phyloP scores from a whole-genome alignment of 768 basidiomycete species.

The Xerocomus potaroensis region DNA sequence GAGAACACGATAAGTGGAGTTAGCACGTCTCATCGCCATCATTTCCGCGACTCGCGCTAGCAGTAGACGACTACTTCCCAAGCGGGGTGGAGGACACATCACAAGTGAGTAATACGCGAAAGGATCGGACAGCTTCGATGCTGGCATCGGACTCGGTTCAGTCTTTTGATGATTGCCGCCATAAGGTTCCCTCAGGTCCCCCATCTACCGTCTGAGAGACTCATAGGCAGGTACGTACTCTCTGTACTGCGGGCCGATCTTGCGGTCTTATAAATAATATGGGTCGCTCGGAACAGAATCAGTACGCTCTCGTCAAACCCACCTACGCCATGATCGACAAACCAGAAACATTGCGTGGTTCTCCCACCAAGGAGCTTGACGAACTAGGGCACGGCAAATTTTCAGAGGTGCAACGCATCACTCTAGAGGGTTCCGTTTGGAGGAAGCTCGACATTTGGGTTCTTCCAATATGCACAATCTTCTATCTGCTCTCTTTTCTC shows the following conservation, averaged over 20 bases:
- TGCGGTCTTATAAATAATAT: background rate
- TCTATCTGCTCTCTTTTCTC: constrained; percentile 51
- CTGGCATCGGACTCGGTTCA: background rate
- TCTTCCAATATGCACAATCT: constrained; percentile 45
- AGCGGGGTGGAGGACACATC: constrained; percentile 1
- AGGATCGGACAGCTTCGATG: background rate
- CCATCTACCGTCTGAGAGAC: background rate
- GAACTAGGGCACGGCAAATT: constrained; percentile 5
- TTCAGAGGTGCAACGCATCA: constrained; percentile 9
- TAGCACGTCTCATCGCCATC: too few species aligned
- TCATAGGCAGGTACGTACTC: background rate
- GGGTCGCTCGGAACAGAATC: background rate
- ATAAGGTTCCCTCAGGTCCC: background rate
- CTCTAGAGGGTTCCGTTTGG: constrained; percentile 42
- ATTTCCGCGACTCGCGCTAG: too few species aligned
- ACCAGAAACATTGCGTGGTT: background rate
- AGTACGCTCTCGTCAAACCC: background rate
- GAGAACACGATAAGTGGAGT: too few species aligned
- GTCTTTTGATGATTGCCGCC: background rate
- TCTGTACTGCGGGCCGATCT: background rate
- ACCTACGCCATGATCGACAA: constrained; percentile 5
- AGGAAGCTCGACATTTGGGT: constrained; percentile 47
- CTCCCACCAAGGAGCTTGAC: constrained; percentile 8
- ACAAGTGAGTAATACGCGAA: background rate
- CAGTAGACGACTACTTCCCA: background rate